A percentile compares a stretch with the other conserved stretches of the same genome.
Conservation (phyloP, 2,329 filamentous ascomycete species). For the Zasmidium angulare region DNA sequence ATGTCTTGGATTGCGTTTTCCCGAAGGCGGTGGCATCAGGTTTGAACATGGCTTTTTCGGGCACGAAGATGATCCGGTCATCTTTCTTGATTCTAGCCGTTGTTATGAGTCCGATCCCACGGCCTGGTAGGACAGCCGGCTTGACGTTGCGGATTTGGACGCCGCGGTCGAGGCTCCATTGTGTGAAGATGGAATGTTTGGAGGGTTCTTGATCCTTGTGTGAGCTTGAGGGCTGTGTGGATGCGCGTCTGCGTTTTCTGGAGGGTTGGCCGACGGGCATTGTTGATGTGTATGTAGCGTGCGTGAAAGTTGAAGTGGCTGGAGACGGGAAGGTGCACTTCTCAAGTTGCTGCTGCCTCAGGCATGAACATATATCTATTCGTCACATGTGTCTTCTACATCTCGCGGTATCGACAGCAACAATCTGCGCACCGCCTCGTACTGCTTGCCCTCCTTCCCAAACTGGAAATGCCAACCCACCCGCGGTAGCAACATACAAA, state of each 20-base stretch:
- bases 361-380: not conserved
- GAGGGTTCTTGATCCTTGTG: conserved; percentile 17
- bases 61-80: conserved; percentile 65
- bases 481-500: not conserved
- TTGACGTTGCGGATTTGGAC: conserved; percentile 67
- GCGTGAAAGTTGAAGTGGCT: not conserved
- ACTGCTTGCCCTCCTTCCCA: not conserved
- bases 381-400: not conserved
- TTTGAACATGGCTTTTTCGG: conserved; percentile 63
- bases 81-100: conserved; percentile 62
- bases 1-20: conserved; percentile 3
- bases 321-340: not conserved
- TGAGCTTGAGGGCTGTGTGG: not conserved
- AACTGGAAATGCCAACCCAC: not conserved
- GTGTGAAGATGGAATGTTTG: conserved; percentile 57
- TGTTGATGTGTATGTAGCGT: not conserved
- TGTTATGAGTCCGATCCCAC: conserved; percentile 77
- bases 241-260: conserved; percentile 2
- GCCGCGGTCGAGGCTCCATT: conserved; percentile 67
- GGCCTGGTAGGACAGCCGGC: conserved; percentile 66
- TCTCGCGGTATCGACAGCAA: not conserved
- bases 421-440: not conserved
- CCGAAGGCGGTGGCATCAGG: conserved; percentile 49
- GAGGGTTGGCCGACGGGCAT: conserved; percentile 4
- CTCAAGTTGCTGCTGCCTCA: not conserved